These are phyloP conservation scores for Podospora fimiseda DNA, from an alignment of 495 filamentous ascomycete species.

Conservation along the genomic window DNA sequence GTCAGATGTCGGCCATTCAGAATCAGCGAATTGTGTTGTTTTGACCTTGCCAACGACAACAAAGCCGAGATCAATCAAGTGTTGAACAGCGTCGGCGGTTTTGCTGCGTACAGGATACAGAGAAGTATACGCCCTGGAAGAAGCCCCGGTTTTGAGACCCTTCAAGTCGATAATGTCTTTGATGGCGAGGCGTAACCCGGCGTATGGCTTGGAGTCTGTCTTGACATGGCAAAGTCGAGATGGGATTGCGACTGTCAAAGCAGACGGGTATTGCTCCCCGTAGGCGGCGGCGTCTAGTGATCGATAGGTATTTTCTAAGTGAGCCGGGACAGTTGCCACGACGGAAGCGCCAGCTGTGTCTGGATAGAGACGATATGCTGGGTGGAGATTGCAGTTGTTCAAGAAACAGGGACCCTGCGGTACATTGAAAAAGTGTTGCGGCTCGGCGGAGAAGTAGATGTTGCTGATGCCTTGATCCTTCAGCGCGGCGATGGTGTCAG, in stretches of 20 bases:
- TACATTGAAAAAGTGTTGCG: too few species aligned
- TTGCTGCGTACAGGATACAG: background rate
- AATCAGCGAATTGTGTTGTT: conserved; percentile 11
- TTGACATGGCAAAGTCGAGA: conserved; percentile 8
- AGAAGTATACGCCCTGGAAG: conserved; percentile 1
- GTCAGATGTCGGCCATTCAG: conserved; percentile 2
- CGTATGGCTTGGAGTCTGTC: background rate
- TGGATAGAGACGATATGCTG: background rate
- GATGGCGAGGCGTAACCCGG: conserved; percentile 5
- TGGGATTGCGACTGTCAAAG: conserved; percentile 1
- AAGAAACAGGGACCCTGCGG: background rate
- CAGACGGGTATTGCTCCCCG: background rate
- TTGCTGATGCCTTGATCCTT: too few species aligned
- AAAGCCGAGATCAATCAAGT: conserved; percentile 3
- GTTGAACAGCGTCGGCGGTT: conserved; percentile 1
- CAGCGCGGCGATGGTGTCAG: too few species aligned
- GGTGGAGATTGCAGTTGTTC: background rate
- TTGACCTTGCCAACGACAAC: conserved; percentile 13
- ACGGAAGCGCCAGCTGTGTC: background rate
- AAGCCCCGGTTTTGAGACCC: conserved; percentile 9
- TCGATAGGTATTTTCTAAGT: background rate
- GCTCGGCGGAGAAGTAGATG: too few species aligned
- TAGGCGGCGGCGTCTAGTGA: background rate
- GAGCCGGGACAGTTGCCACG: background rate
- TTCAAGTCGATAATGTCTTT: conserved; percentile 15